phyloP scores from a whole-genome alignment of 805 yeast genomes.

The Priceomyces carsonii region DNA sequence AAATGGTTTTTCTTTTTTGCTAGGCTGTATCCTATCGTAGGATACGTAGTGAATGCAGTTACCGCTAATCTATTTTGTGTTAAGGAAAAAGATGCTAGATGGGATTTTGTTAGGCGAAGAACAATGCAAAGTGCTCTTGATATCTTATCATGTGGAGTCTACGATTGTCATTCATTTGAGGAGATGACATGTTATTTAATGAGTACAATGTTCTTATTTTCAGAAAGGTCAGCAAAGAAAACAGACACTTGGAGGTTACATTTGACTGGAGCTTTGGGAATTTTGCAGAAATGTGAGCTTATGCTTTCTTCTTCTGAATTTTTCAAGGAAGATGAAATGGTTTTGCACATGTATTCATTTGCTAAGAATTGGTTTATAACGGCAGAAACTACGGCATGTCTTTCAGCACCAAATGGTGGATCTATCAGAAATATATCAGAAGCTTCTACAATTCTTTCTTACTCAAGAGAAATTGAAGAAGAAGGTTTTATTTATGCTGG shows the following conservation, averaged over 20 bases:
- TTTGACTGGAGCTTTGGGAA: constrained; percentile 4
- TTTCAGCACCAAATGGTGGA: constrained; percentile 7
- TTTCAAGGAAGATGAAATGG: neutral
- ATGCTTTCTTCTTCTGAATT: neutral
- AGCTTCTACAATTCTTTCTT: neutral
- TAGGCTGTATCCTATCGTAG: constrained; percentile 2
- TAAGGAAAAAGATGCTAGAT: constrained; percentile 2
- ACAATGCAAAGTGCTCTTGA: constrained; percentile 2
- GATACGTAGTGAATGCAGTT: constrained; percentile 2
- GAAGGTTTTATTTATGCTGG: constrained; percentile 1
- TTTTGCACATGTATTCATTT: constrained; percentile 3
- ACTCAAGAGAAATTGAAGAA: neutral
- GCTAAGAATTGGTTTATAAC: constrained; percentile 7
- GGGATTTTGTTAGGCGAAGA: constrained; percentile 1
- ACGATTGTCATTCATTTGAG: constrained; percentile 1
- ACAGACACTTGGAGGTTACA: constrained; percentile 5
- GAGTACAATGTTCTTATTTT: constrained; percentile 7
- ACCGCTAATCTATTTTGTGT: constrained; percentile 3
- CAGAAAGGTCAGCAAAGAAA: constrained; percentile 6
- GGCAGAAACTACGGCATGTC: constrained; percentile 5
- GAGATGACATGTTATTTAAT: constrained; percentile 8
- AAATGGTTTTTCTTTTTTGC: constrained; percentile 5
- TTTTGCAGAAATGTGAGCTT: constrained; percentile 4
- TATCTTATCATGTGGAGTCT: neutral
- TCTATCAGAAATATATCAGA: neutral